Percentiles rank a stretch among this genome's conserved stretches.
phyloP scores from a whole-genome alignment of 192 early-diverging fungal species.

The Diversispora epigaea region DNA sequence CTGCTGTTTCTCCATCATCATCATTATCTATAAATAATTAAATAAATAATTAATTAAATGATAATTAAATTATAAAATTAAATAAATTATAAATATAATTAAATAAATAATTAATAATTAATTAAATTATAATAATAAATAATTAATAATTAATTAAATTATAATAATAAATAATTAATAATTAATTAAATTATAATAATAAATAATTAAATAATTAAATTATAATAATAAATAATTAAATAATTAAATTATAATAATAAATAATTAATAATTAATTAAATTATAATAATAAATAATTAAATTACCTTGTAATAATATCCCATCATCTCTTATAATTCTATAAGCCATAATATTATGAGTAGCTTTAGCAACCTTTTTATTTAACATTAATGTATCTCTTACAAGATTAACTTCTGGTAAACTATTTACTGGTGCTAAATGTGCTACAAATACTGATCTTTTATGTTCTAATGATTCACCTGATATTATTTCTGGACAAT shows the following conservation, averaged over 20 bases:
- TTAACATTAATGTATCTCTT: constrained; percentile 54
- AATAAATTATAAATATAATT: background rate
- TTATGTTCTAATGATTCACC: constrained; percentile 68
- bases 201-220: too few species aligned
- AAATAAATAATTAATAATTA: too few species aligned
- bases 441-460: constrained; percentile 84
- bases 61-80: background rate
- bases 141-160: too few species aligned
- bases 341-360: constrained; percentile 93
- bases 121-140: too few species aligned
- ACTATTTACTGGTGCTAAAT: constrained; percentile 61
- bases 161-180: too few species aligned
- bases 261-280: too few species aligned
- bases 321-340: constrained; percentile 63
- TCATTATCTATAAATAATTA: constrained; percentile 63
- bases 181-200: too few species aligned
- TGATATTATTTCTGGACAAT: constrained; percentile 12
- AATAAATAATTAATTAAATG: background rate
- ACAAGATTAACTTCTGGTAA: constrained; percentile 54
- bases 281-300: too few species aligned
- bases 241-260: too few species aligned
- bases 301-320: constrained; percentile 54
- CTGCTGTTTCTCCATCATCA: constrained; percentile 93
- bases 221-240: too few species aligned
- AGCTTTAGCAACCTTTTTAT: constrained; percentile 79